These are phyloP conservation scores for Lycium ferocissimum DNA, from an alignment of 257 asterid genomes.

Conservation along the genomic window DNA sequence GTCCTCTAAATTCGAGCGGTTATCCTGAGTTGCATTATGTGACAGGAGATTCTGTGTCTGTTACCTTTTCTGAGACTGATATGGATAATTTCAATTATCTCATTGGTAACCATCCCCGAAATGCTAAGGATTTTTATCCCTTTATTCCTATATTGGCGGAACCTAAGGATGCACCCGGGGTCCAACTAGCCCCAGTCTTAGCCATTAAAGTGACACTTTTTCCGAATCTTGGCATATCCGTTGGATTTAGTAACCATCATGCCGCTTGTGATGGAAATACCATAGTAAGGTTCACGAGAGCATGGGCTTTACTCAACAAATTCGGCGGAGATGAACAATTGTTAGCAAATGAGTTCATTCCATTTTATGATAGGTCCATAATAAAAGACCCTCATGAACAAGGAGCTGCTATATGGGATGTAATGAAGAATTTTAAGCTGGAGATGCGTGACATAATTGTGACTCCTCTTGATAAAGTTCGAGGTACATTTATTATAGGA, in stretches of 20 bases:
- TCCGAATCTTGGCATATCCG: conserved; percentile 21
- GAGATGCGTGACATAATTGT: too few species aligned
- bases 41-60: conserved; percentile 13
- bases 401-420: conserved; percentile 27
- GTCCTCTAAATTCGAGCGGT: background rate
- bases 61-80: background rate
- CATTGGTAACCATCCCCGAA: conserved; percentile 20
- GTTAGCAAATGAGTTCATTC: background rate
- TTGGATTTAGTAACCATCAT: conserved; percentile 33
- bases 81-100: conserved; percentile 22
- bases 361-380: conserved; percentile 32
- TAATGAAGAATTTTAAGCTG: too few species aligned
- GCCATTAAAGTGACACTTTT: conserved; percentile 39
- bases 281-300: background rate
- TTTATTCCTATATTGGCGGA: conserved; percentile 20
- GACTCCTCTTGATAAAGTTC: too few species aligned
- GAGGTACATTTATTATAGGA: too few species aligned
- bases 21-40: conserved; percentile 33
- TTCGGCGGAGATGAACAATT: background rate
- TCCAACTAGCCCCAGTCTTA: conserved; percentile 3
- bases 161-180: background rate
- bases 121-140: conserved; percentile 31
- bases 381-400: conserved; percentile 22
- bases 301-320: conserved; percentile 35
- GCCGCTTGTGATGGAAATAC: conserved; percentile 26